Evolutionary conservation across 2,329 filamentous ascomycete genomes (phyloP), one percentile per base, ranked within the genome.

Genomic region (Didymella pomorum): DNA sequence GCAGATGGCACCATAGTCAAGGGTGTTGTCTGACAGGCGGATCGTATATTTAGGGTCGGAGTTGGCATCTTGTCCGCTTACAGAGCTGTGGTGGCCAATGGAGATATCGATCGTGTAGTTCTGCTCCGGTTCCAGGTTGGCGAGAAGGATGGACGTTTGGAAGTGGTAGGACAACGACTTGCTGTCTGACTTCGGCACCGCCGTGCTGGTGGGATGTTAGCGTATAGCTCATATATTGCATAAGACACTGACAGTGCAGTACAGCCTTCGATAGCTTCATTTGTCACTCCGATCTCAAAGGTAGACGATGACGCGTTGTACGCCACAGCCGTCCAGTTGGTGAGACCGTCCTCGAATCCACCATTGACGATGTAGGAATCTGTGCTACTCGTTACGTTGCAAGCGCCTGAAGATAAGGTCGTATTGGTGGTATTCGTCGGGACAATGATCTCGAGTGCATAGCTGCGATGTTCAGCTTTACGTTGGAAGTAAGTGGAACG

Each of bases 21-120:
- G 18, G 14, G 45, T 14, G n/a, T 14, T 25, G n/a, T 51, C 41
- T n/a, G 41, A 29, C 1, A 52, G 29, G 10, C 53, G 31, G 11
- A 56, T 46, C 6, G 53, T 46, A 18, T 56, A 56, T 10, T 56
- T 50, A 0, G 53, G 53, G 6, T 56, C 53, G 4, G 29, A 37
- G 3, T 44, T 28, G 11, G 49, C 39, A 26, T 16, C 25, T 10
- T 31, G 29, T 8, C 28, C 35, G 4, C 6, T 12, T 2, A 48
- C 29, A 28, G 28, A 2, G 2, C n/a, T 16, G 2, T 20, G 41
- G 16, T 56, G 53, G 7, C 53, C 53, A 21, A 56, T 51, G 20
- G 53, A 37, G 10, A 56, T 16, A 16, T 41, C 11, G 18, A 56
- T 12, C 4, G 18, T 50, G 21, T 56, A 56, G 41, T 25, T 33